These are phyloP conservation scores for Tolypocladium tundrense DNA, from an alignment of 2,329 filamentous ascomycete genomes.

Conservation along the genomic window DNA sequence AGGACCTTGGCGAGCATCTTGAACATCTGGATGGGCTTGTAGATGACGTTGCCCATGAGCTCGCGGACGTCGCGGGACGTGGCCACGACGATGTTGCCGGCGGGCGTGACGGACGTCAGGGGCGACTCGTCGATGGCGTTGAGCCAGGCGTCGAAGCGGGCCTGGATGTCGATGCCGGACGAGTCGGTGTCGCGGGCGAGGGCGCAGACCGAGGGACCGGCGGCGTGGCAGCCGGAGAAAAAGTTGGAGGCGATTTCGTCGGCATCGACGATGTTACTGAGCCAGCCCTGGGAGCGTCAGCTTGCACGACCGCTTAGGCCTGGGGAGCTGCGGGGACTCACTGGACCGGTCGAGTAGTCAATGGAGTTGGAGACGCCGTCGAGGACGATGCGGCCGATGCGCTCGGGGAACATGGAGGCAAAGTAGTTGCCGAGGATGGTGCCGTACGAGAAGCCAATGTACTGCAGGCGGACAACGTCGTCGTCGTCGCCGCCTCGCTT, in stretches of 20 bases:
- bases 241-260: conserved; percentile 22
- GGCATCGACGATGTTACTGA: conserved; percentile 25
- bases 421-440: conserved; percentile 24
- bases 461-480: conserved; percentile 24
- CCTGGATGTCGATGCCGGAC: conserved; percentile 15
- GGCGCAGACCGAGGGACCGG: conserved; percentile 15
- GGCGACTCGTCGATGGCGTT: conserved; percentile 16
- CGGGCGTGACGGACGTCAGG: conserved; percentile 8
- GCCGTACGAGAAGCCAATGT: conserved; percentile 40
- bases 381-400: conserved; percentile 30
- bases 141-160: conserved; percentile 21
- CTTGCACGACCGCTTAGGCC: rapidly evolving
- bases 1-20: conserved; percentile 6
- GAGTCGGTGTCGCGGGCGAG: conserved; percentile 16
- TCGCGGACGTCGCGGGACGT: conserved; percentile 19
- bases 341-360: conserved; percentile 22
- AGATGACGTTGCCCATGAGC: conserved; percentile 17
- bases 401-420: conserved; percentile 23
- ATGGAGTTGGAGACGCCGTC: conserved; percentile 26
- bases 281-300: conserved; percentile 18
- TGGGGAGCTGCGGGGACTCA: conserved; percentile 10
- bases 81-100: conserved; percentile 14
- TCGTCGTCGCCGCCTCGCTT: conserved; percentile 2
- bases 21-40: conserved; percentile 14
- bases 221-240: conserved; percentile 24